These are phyloP conservation scores for Helichrysum umbraculigerum DNA, from an alignment of 129 eudicot genomes.

Conservation along the genomic window DNA sequence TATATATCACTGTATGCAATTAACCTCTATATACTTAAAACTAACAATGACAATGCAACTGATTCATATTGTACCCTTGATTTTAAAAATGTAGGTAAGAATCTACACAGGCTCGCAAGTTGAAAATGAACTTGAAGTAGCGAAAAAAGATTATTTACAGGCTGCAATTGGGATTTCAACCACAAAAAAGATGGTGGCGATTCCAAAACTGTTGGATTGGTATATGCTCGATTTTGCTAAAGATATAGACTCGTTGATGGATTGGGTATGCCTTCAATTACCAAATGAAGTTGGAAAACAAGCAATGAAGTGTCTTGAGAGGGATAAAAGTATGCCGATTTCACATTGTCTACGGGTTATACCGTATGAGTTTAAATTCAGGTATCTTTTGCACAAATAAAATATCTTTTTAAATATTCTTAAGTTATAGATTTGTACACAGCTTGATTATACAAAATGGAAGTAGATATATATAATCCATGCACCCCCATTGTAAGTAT, in stretches of 20 bases:
- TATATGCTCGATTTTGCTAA: constrained; percentile 93
- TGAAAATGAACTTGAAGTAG: constrained; percentile 74
- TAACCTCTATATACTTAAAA: background rate
- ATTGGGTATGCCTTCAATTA: constrained; percentile 91
- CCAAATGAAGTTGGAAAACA: constrained; percentile 72
- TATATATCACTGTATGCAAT: background rate
- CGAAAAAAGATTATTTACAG: constrained; percentile 72
- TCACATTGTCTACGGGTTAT: constrained; percentile 51
- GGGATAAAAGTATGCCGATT: constrained; percentile 52
- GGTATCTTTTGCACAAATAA: constrained; percentile 76
- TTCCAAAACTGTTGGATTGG: constrained; percentile 88
- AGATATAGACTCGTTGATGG: constrained; percentile 76
- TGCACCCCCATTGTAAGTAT: constrained; percentile 38
- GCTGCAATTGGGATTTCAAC: constrained; percentile 76
- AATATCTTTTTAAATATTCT: constrained; percentile 12
- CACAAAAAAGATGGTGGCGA: constrained; percentile 46
- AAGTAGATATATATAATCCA: constrained; percentile 46
- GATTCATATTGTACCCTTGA: constrained; percentile 18
- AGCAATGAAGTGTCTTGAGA: constrained; percentile 78
- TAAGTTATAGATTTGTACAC: constrained; percentile 46
- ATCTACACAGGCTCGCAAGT: constrained; percentile 75
- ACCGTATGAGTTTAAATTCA: constrained; percentile 84
- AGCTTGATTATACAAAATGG: constrained; percentile 35
- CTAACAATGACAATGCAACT: background rate
- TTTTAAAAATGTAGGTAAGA: constrained; percentile 61